These are phyloP conservation scores for Lachancea sp. DNA, from an alignment of 805 yeast species.

Conservation along the genomic window DNA sequence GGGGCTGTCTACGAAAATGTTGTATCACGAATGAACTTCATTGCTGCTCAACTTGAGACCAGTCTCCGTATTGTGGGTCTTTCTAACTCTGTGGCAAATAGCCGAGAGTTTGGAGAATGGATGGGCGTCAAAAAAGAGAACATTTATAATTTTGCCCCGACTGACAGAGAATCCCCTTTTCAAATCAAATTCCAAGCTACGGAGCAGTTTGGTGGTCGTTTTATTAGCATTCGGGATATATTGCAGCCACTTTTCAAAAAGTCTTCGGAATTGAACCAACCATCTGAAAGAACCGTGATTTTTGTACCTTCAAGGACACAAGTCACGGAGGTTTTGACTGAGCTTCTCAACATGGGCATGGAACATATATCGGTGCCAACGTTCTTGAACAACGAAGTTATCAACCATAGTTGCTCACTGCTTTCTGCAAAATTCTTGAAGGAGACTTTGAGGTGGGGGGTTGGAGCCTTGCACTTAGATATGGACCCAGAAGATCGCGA, in stretches of 20 bases:
- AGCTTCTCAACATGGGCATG: conserved; percentile 36
- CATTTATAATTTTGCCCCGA: conserved; percentile 65
- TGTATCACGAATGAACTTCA: conserved; percentile 64
- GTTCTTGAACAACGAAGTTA: conserved; percentile 9
- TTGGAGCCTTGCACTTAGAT: conserved; percentile 54
- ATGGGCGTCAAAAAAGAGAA: conserved; percentile 58
- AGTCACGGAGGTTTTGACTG: conserved; percentile 46
- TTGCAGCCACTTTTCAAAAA: conserved; percentile 34
- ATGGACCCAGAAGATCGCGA: conserved; percentile 51
- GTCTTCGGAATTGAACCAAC: conserved; percentile 27
- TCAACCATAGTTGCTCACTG: background rate
- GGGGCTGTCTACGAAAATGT: conserved; percentile 67
- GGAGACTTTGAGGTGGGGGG: conserved; percentile 46
- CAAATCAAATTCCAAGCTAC: conserved; percentile 49
- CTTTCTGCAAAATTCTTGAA: conserved; percentile 37
- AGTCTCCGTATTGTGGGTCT: conserved; percentile 61
- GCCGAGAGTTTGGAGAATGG: conserved; percentile 81
- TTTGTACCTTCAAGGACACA: conserved; percentile 54
- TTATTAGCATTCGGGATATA: conserved; percentile 34
- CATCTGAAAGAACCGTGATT: conserved; percentile 36
- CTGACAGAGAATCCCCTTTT: conserved; percentile 49
- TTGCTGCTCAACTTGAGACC: conserved; percentile 58
- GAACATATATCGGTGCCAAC: conserved; percentile 24
- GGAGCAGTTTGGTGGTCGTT: conserved; percentile 38
- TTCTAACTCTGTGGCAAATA: conserved; percentile 63